Conservation (phyloP, 192 early-diverging fungal genomes). For the Linnemannia elongata region DNA sequence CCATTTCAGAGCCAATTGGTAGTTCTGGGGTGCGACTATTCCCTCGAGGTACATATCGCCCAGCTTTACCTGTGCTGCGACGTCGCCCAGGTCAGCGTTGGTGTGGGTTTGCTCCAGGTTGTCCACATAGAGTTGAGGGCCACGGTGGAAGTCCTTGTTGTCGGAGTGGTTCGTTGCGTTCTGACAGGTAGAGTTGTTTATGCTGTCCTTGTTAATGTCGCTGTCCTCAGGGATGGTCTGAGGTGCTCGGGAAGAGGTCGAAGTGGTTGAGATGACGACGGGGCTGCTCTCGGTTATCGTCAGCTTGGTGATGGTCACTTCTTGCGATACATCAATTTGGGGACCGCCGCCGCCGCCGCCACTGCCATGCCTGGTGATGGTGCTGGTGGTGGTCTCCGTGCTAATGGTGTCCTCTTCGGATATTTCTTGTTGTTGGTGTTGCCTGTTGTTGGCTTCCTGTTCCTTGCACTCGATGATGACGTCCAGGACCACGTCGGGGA, state of each 20-base stretch:
- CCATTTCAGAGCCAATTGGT: not conserved
- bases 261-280: not conserved
- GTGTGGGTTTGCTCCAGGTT: conserved; percentile 1
- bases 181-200: not conserved
- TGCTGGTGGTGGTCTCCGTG: not conserved
- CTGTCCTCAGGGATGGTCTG: not conserved
- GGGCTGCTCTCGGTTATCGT: not conserved
- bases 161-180: not conserved
- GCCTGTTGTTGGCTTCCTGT: not conserved
- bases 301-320: not conserved
- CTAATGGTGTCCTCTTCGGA: not conserved
- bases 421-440: not conserved
- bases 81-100: not conserved
- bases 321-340: not conserved
- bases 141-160: not conserved
- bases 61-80: not conserved
- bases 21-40: not conserved
- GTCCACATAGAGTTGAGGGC: not conserved
- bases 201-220: not conserved
- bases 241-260: not conserved
- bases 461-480: not conserved
- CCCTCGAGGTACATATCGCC: not conserved
- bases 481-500: not conserved
- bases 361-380: not conserved
- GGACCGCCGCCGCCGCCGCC: not conserved